phyloP scores from a whole-genome alignment of 768 basidiomycete species.

The Podaxis sp. region DNA sequence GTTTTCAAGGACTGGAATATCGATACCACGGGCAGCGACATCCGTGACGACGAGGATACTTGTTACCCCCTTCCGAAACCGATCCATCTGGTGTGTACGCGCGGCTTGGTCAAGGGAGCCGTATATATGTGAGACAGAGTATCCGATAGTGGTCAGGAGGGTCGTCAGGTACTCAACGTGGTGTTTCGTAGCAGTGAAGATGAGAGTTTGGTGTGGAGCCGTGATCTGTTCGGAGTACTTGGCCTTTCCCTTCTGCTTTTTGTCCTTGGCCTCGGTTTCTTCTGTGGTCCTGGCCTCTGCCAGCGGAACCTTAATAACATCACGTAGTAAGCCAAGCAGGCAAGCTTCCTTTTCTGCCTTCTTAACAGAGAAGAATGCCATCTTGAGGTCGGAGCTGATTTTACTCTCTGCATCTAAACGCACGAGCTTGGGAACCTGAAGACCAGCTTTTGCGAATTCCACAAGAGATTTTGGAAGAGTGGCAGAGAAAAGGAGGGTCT shows the following conservation, averaged over 20 bases:
- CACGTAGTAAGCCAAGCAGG: slow-evolving; percentile 77
- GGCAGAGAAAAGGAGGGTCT: slow-evolving; percentile 94
- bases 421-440: slow-evolving; percentile 90
- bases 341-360: slow-evolving; percentile 94
- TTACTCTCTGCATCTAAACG: slow-evolving; percentile 97
- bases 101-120: slow-evolving; percentile 93
- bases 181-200: slow-evolving; percentile 97
- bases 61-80: slow-evolving; percentile 78
- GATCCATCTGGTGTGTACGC: slow-evolving; percentile 86
- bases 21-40: slow-evolving; percentile 96
- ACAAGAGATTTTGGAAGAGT: slow-evolving; percentile 95
- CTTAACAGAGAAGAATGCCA: slow-evolving; percentile 94
- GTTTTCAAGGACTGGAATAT: slow-evolving; percentile 94
- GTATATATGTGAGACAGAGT: slow-evolving; percentile 91
- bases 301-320: slow-evolving; percentile 82
- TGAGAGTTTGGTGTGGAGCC: slow-evolving; percentile 86
- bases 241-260: slow-evolving; percentile 46
- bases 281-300: slow-evolving; percentile 33
- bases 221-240: slow-evolving; percentile 53
- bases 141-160: slow-evolving; percentile 78
- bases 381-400: slow-evolving; percentile 88
- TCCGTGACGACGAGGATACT: slow-evolving; percentile 94
- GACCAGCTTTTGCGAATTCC: slow-evolving; percentile 97
- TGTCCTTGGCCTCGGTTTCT: slow-evolving; percentile 30
- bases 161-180: slow-evolving; percentile 93